Percentiles rank a stretch among this genome's conserved stretches.
These are phyloP conservation scores for Prinsepia uniflora DNA, from an alignment of 306 rosid species.

Conservation along the genomic window DNA sequence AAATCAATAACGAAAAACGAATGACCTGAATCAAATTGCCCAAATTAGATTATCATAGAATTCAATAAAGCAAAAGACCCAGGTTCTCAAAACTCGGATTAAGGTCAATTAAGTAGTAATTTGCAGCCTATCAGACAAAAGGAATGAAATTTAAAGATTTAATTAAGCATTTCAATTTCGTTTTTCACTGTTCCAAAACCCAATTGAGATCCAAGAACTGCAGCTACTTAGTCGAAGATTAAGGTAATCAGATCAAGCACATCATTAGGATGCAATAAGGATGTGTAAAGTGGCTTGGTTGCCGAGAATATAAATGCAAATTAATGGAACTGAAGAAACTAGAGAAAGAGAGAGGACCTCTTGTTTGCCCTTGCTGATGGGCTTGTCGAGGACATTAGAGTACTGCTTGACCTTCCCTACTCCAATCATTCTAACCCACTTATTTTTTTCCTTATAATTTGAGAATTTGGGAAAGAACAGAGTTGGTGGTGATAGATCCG, in stretches of 20 bases:
- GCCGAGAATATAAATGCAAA: slow-evolving; percentile 4
- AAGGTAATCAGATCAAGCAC: not conserved
- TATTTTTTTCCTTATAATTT: not conserved
- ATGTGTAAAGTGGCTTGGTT: slow-evolving; percentile 4
- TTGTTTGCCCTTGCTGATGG: slow-evolving; percentile 72
- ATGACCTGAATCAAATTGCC: not conserved
- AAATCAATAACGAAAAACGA: not conserved
- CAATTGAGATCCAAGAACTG: slow-evolving; percentile 17
- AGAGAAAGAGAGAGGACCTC: slow-evolving; percentile 35
- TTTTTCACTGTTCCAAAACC: not conserved
- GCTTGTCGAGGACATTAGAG: slow-evolving; percentile 87
- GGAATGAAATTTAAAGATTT: not conserved
- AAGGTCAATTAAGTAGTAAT: not conserved
- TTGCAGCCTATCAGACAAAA: not conserved
- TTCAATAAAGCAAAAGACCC: not conserved
- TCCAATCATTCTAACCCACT: slow-evolving; percentile 60
- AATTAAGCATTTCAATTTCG: not conserved
- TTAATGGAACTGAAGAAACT: not conserved
- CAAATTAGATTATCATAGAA: not conserved
- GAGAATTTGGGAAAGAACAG: not conserved
- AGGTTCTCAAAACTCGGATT: not conserved
- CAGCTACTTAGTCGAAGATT: not conserved
- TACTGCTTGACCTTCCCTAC: slow-evolving; percentile 91
- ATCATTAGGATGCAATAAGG: not conserved
- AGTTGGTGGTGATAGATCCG: not conserved